A percentile compares a stretch with the other conserved stretches of the same genome.
phyloP scores from a whole-genome alignment of 345 rosid genomes.

The Mercurialis annua region DNA sequence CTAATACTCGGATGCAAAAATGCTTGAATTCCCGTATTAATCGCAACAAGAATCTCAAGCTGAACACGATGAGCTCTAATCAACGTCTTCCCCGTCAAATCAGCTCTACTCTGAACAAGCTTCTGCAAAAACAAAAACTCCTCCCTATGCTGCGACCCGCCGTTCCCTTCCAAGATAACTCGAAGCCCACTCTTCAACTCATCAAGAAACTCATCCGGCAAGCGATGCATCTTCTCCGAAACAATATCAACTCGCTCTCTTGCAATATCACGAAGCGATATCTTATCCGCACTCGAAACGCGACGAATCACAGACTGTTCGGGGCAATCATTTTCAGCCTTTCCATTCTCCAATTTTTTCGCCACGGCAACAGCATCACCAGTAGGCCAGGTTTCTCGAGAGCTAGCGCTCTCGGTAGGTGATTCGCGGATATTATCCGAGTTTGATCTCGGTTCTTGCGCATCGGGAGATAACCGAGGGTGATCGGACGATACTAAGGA shows the following conservation, averaged over 20 bases:
- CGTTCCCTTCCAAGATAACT: slow-evolving; percentile 75
- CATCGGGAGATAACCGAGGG: slow-evolving; percentile 56
- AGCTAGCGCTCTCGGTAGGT: slow-evolving; percentile 97
- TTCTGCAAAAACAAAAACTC: slow-evolving; percentile 77
- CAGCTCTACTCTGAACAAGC: slow-evolving; percentile 72
- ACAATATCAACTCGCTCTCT: slow-evolving; percentile 79
- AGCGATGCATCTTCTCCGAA: slow-evolving; percentile 65
- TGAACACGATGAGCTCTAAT: slow-evolving; percentile 76
- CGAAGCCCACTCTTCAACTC: slow-evolving; percentile 80
- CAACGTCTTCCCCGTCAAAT: slow-evolving; percentile 75
- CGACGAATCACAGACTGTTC: slow-evolving; percentile 66
- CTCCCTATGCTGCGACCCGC: slow-evolving; percentile 74
- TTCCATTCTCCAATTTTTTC: slow-evolving; percentile 71
- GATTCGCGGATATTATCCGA: slow-evolving; percentile 77
- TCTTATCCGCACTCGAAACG: slow-evolving; percentile 65
- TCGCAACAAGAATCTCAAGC: slow-evolving; percentile 84
- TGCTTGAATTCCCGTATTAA: slow-evolving; percentile 88
- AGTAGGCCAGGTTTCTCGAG: slow-evolving; percentile 92
- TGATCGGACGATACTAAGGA: slow-evolving; percentile 71
- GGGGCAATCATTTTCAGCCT: slow-evolving; percentile 56
- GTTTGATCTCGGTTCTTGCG: slow-evolving; percentile 60
- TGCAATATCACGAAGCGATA: slow-evolving; percentile 74
- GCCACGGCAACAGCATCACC: slow-evolving; percentile 49
- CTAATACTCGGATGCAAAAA: slow-evolving; percentile 83
- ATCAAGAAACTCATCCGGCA: slow-evolving; percentile 74